phyloP scores from a whole-genome alignment of 768 basidiomycete species.

The Lyophyllum semitale region DNA sequence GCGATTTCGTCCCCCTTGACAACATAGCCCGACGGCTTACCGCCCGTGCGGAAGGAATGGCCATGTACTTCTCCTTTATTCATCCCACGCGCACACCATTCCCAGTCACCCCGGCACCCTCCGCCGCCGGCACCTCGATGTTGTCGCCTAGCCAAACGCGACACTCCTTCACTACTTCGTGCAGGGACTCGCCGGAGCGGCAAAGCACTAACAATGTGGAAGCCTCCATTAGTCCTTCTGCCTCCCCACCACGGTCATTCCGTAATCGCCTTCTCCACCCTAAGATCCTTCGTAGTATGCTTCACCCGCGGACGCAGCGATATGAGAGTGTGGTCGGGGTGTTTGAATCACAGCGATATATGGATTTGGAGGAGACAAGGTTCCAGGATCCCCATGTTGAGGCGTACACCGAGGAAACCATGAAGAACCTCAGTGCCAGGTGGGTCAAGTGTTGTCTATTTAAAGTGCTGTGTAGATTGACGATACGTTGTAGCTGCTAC shows the following conservation, averaged over 20 bases:
- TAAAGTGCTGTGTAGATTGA: not conserved
- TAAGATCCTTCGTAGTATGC: conserved; percentile 36
- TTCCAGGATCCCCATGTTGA: conserved; percentile 50
- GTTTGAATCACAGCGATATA: conserved; percentile 71
- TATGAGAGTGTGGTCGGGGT: conserved; percentile 65
- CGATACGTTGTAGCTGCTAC: conserved; percentile 45
- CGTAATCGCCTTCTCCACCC: conserved; percentile 37
- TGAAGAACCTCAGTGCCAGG: conserved; percentile 47
- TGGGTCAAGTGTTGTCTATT: conserved; percentile 10
- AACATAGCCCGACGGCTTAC: conserved; percentile 48
- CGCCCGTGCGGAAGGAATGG: conserved; percentile 63
- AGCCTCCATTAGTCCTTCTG: too few relatives aligned
- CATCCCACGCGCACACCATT: conserved; percentile 64
- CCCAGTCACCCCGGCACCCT: conserved; percentile 45
- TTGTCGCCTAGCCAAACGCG: conserved; percentile 11
- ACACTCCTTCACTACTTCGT: not conserved
- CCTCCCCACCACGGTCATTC: conserved; percentile 2
- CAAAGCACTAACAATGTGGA: too few relatives aligned
- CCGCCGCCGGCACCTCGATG: conserved; percentile 30
- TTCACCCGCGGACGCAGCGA: conserved; percentile 37
- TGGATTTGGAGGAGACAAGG: conserved; percentile 63
- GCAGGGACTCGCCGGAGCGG: not conserved
- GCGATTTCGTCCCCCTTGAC: conserved; percentile 57
- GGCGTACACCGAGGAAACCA: conserved; percentile 42
- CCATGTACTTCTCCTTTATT: conserved; percentile 62